A percentile compares a stretch with the other conserved stretches of the same genome.
phyloP scores from a whole-genome alignment of 2,329 filamentous ascomycete species.

The Colletotrichum zoysiae region DNA sequence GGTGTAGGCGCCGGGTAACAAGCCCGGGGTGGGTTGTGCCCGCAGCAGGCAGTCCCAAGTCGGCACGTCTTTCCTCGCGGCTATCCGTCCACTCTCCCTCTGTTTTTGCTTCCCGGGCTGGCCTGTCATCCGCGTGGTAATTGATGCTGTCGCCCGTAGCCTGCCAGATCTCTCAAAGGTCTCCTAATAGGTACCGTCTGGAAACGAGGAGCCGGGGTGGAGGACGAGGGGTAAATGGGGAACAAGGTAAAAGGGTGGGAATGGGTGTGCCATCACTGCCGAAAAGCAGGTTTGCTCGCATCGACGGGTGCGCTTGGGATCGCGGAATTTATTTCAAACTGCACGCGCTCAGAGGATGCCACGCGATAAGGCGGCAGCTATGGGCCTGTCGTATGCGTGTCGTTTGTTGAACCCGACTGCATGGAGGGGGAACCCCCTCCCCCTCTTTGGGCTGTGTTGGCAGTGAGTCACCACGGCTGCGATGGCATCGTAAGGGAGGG shows the following conservation, averaged over 20 bases:
- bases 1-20: slow-evolving; percentile 23
- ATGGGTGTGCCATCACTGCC: slow-evolving; percentile 1
- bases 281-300: slow-evolving; percentile 11
- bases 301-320: slow-evolving; percentile 24
- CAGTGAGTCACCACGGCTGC: slow-evolving; percentile 36
- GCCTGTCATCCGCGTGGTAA: slow-evolving; percentile 23
- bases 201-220: slow-evolving; percentile 19
- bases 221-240: slow-evolving; percentile 10
- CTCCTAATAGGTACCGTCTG: slow-evolving; percentile 5
- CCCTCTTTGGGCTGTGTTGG: slow-evolving; percentile 32
- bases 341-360: slow-evolving; percentile 31
- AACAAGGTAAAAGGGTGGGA: not conserved
- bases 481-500: slow-evolving; percentile 29
- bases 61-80: slow-evolving; percentile 13
- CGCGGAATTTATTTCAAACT: slow-evolving; percentile 22
- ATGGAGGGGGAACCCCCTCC: slow-evolving; percentile 16
- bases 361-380: slow-evolving; percentile 38
- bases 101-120: slow-evolving; percentile 4
- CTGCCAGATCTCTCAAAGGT: slow-evolving; percentile 6
- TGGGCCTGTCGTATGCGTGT: slow-evolving; percentile 29
- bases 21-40: slow-evolving; percentile 24
- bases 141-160: not conserved
- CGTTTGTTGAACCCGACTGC: slow-evolving; percentile 34
- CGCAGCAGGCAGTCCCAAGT: not conserved
- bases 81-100: slow-evolving; percentile 7